Conservation (phyloP, 106 monocot species). For the Apostasia ramifera region DNA sequence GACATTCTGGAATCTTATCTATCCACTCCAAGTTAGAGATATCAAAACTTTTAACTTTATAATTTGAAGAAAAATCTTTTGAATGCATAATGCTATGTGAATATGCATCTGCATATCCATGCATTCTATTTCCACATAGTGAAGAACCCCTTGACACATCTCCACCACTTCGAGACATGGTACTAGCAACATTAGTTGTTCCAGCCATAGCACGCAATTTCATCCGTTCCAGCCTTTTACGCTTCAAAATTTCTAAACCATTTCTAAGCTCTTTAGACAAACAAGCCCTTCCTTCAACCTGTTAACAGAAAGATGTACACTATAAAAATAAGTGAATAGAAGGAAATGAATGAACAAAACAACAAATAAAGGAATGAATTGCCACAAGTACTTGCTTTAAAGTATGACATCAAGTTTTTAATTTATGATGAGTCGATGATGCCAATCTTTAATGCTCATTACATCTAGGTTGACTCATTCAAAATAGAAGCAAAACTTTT, state of each 20-base stretch:
- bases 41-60: slow-evolving; percentile 48
- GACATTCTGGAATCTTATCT: slow-evolving; percentile 81
- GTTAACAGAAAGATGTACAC: slow-evolving; percentile 1
- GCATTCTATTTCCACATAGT: slow-evolving; percentile 32
- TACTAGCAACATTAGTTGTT: slow-evolving; percentile 20
- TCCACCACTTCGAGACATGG: slow-evolving; percentile 54
- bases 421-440: neutral
- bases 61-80: slow-evolving; percentile 44
- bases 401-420: neutral
- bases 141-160: slow-evolving; percentile 44
- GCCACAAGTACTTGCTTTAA: neutral
- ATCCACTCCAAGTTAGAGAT: slow-evolving; percentile 81
- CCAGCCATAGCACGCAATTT: slow-evolving; percentile 21
- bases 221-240: slow-evolving; percentile 33
- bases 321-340: neutral
- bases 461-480: neutral
- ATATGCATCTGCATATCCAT: slow-evolving; percentile 17
- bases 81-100: slow-evolving; percentile 1
- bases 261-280: slow-evolving; percentile 48
- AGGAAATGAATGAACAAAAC: neutral
- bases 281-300: slow-evolving; percentile 67
- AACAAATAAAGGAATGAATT: neutral
- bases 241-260: slow-evolving; percentile 59
- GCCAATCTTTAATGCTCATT: neutral
- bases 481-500: neutral